Evolutionary conservation across 2,329 filamentous ascomycete genomes (phyloP), one percentile per base, ranked within the genome.

Genomic region (Rhynchosporium graminicola): DNA sequence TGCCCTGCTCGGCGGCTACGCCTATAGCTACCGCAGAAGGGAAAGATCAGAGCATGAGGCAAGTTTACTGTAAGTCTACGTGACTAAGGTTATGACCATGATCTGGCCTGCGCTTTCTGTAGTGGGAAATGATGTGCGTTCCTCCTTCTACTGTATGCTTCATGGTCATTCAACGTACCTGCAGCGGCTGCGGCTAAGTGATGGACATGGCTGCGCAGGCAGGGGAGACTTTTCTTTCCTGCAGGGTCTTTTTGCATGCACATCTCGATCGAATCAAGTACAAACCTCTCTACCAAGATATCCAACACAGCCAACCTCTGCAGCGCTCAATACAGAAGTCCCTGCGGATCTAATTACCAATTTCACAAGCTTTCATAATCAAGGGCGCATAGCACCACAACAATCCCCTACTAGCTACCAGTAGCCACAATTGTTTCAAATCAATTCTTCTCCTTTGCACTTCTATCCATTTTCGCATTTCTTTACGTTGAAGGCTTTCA

Each of bases 251-350:
- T 36, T 33, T 31, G 47, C 12, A 4, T 43, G 43, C 13, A n/a
- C 15, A 6, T 43, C 42, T n/a, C 13, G 13, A 43, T 13, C 15
- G 20, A 13, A 43, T 28, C 7, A 48, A 28, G 46, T 5, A 10
- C 12, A 26, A 4, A 31, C 4, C 2, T 48, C n/a, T 7, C 29
- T 15, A 4, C 20, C 26, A 28, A 2, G 9, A 13, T 55, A 28
- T 12, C 29, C 20, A 20, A 33, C 52, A 45, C 52, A 56, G 26
- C 38, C 40, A n/a, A 38, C 52, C 38, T 56, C 28, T 52, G 58
- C 40, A 40, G 58, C 58, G 58, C 48, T 31, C 54, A 60, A 54
- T 40, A 20, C 58, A 40, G 29, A 29, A 55, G 38, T 60, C 46
- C 42, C 7, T 26, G 50, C 47, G 20, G 20, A 20, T 20, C 20